Percentiles rank a stretch among this genome's conserved stretches.
Conservation (phyloP, 257 asterid genomes). For the Fraxinus excelsior region DNA sequence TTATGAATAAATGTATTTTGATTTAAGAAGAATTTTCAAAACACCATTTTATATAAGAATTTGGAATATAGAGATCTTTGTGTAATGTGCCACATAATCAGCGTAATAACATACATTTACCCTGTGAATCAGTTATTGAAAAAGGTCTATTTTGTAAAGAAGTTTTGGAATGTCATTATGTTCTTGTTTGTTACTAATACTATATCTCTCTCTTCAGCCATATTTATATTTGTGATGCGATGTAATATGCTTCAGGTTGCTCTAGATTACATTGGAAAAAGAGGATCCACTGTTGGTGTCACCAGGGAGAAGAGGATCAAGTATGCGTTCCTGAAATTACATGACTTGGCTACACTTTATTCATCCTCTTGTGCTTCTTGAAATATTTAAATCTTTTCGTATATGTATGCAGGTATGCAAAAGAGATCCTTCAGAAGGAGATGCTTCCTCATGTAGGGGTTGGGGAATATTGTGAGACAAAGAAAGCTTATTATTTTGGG, state of each 20-base stretch:
- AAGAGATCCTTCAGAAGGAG: constrained; percentile 92
- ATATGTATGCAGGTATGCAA: constrained; percentile 73
- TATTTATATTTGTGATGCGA: neutral
- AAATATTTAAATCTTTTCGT: constrained; percentile 16
- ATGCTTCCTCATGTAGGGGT: constrained; percentile 99
- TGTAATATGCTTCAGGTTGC: constrained; percentile 68
- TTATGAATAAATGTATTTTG: neutral
- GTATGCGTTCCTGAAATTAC: constrained; percentile 45
- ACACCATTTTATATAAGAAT: neutral
- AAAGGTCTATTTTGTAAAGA: neutral
- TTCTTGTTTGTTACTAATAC: neutral
- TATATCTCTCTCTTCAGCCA: neutral
- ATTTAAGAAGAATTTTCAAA: neutral
- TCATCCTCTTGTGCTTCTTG: constrained; percentile 16
- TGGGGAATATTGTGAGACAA: constrained; percentile 91
- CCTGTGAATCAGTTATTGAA: neutral
- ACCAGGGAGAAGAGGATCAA: constrained; percentile 93
- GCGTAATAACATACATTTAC: neutral
- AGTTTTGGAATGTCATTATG: neutral
- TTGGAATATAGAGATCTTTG: neutral
- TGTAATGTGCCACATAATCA: neutral
- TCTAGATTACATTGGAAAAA: constrained; percentile 91
- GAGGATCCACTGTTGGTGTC: constrained; percentile 99
- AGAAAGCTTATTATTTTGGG: constrained; percentile 97
- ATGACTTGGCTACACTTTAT: neutral